A percentile compares a stretch with the other conserved stretches of the same genome.
Conservation (phyloP, 225 moss, liverwort and hornwort genomes). For the Marchantia paleacea region DNA sequence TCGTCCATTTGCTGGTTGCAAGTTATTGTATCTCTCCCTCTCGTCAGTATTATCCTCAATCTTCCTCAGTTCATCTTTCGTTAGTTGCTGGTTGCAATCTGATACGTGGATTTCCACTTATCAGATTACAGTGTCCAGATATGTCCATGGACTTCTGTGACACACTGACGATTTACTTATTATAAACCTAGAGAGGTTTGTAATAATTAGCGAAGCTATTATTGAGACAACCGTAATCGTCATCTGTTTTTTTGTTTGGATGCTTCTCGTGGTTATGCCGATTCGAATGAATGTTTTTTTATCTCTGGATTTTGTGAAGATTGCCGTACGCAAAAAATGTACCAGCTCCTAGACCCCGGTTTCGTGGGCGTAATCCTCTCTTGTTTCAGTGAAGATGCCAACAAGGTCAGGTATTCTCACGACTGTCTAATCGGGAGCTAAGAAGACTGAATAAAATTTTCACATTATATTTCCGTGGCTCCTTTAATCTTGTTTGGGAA, state of each 20-base stretch:
- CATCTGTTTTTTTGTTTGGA: not conserved
- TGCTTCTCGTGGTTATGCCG: not conserved
- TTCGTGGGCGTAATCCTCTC: slow-evolving; percentile 96
- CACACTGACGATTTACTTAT: not conserved
- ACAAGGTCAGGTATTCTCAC: slow-evolving; percentile 54
- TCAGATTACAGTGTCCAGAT: not conserved
- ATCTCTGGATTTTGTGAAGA: slow-evolving; percentile 37
- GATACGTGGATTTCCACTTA: too few species aligned
- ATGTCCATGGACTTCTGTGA: not conserved
- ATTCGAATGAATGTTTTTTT: not conserved
- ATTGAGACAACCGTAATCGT: not conserved
- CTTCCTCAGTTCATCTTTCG: not conserved
- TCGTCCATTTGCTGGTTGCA: not conserved
- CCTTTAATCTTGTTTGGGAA: not conserved
- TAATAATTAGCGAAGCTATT: not conserved
- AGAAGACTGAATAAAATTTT: not conserved
- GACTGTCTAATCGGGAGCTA: slow-evolving; percentile 12
- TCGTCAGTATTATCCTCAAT: not conserved
- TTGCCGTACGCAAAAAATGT: slow-evolving; percentile 94
- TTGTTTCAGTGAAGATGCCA: slow-evolving; percentile 90
- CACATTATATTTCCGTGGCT: not conserved
- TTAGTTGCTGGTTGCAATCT: too few species aligned
- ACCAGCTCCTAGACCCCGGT: slow-evolving; percentile 90
- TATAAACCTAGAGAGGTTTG: not conserved
- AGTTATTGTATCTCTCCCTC: not conserved